Conservation (phyloP, 1,284 basidiomycete genomes). For the Trichosporon ovoides region DNA sequence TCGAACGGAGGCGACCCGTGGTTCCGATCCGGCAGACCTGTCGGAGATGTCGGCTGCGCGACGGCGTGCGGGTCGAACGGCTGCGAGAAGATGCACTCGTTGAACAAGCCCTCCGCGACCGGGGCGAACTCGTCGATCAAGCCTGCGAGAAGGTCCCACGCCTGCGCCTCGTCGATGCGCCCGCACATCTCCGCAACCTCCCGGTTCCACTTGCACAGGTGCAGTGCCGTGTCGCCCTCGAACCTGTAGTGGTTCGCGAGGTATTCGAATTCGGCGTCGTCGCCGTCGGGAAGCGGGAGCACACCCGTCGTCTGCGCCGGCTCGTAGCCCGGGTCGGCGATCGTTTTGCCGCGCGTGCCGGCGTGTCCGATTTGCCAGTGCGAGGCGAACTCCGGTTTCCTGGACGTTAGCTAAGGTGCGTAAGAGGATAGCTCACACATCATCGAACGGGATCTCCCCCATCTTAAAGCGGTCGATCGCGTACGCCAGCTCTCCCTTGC, state of each 20-base stretch:
- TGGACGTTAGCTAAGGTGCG: conserved; percentile 31
- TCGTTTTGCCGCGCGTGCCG: conserved; percentile 30
- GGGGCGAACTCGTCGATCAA: conserved; percentile 52
- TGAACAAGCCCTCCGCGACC: conserved; percentile 20
- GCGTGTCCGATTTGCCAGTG: conserved; percentile 42
- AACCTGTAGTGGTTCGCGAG: conserved; percentile 65
- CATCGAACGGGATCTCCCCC: conserved; percentile 78
- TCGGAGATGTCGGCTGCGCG: conserved; percentile 6
- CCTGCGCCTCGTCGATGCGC: conserved; percentile 59
- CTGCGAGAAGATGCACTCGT: conserved; percentile 24
- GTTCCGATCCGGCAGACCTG: too few relatives aligned
- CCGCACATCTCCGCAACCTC: conserved; percentile 58
- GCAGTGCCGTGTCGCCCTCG: conserved; percentile 55
- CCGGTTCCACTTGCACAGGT: conserved; percentile 51
- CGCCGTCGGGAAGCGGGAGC: conserved; percentile 34
- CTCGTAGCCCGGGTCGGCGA: conserved; percentile 44
- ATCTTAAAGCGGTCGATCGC: conserved; percentile 57
- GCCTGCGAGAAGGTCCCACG: conserved; percentile 63
- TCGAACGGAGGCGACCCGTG: conserved; percentile 1
- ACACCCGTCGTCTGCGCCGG: conserved; percentile 37
- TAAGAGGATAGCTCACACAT: conserved; percentile 56
- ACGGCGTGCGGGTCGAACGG: not conserved
- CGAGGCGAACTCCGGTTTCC: conserved; percentile 54
- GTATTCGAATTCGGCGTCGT: conserved; percentile 56
- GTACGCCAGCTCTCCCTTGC: conserved; percentile 64